Base-by-base conservation (phyloP, 2,329 filamentous ascomycete species). In the Calonectria montana region DNA sequence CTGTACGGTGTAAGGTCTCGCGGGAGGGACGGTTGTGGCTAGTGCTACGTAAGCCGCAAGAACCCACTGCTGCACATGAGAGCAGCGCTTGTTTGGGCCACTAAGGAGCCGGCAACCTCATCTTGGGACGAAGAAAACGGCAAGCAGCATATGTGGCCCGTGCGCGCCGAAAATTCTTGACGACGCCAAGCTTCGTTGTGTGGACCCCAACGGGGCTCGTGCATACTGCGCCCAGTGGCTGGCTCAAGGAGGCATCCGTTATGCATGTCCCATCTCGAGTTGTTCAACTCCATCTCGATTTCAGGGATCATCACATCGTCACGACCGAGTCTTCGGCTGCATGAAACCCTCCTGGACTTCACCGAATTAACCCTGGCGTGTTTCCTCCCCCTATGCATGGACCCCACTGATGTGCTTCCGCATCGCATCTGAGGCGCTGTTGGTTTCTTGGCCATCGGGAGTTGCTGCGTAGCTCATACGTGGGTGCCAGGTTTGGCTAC, bases 151-250 rank as follows among this genome's bases (percentile, higher is more conserved):
- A n/a, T 41, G 50, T 41, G 55, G 37, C 43, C 25, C 27, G 29
- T 63, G 67, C 62, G 27, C 39, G 35, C n/a, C 9, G 39, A 61
- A 72, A 59, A 67, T n/a, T 53, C 39, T 23, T 59, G 53, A 39
- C 16, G 35, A 35, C 35, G 53, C 53, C 53, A 53, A 67, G 59
- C 45, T 45, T 43, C n/a, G 18, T 39, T 16, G 23, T 65, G 55
- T 41, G 50, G 69, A 63, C 57, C 59, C 43, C 55, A 57, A 55
- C 15, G 50, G 67, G 76, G 71, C 48, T 64, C 73, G 70, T 78
- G 75, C 75, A 65, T 72, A 43, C 77, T 75, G 69, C 68, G 76
- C 77, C 75, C 70, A n/a, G 74, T 73, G 76, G 76, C 77, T 73
- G 76, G 76, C 76, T 72, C 71, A 76, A 50, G 35, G 53, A 69